Base-by-base conservation (phyloP, 345 rosid genomes). In the Carallia brachiata region DNA sequence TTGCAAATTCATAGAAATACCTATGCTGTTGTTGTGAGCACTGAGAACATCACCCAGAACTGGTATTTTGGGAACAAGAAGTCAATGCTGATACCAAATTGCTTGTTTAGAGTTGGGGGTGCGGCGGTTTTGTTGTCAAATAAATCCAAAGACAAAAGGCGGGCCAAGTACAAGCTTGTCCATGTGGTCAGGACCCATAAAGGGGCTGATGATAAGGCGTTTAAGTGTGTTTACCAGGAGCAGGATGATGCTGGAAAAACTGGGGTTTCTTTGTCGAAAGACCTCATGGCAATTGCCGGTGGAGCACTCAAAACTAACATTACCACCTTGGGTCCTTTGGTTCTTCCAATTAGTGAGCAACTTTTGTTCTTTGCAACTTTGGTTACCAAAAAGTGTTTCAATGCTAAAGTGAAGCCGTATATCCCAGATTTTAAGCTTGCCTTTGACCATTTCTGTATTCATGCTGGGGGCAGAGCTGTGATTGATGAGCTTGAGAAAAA, bases 391-490 rank as follows among this genome's bases (percentile, higher is more conserved):
- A 69, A 59, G 65, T 9, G 60, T 19, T 69, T 69, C 31, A 69
- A 69, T 3, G 31, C 48, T 7, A 59, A 69, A n/a, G 47, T 69
- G 18, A 69, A 69, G 44, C 67, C 68, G 0, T 62, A 62, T 47
- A 63, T 70, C 66, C 67, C 68, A 4, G 67, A 70, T 52, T 53
- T 70, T 57, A 70, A 60, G 65, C 37, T 59, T 10, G 72, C 72
- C 4, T 69, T 69, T 18, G 72, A 69, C 16, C 72, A 69, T 27
- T 69, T 69, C 44, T 69, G 72, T 19, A 69, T 69, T n/a, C 72
- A 69, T 48, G 72, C 72, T 17, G 72, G 72, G 9, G 72, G 72
- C 17, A 59, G 72, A 32, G 72, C 67, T 5, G 73, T 70, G 62
- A 63, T 70, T 27, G 73, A 70, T 28, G 67, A 37, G 66, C 53